Evolutionary conservation across 352 stramenopile species (phyloP), one percentile per base, ranked within the genome.

Genomic region (Pythium aphanidermatum): DNA sequence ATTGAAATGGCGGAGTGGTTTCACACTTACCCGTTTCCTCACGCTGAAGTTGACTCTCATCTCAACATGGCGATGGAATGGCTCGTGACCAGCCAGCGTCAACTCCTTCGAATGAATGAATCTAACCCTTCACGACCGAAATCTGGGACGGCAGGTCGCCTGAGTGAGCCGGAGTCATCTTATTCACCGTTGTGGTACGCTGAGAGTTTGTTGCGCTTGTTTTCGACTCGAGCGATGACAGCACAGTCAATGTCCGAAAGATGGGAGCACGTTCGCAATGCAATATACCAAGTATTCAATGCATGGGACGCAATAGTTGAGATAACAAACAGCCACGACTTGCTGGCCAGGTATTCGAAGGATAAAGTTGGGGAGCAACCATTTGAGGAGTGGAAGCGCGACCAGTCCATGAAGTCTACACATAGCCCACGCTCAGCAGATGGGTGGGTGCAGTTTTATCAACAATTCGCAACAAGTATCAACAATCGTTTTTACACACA

Each of bases 1-100:
- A 47, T 95, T 0, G 83, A 96, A 31, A 74, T 95, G 37, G 83
- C 74, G 4, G 85, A 96, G 51, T 96, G 83, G 83, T 46, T 95
- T 19, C 74, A 78, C 43, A 78, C 80, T 1, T 84, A 86, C 29
- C 68, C 76, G 3, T 69, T 90, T 25, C 62, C 78, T 0, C 35
- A 52, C 16, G 52, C 83, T 42, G 82, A 91, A 23, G 62, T 72
- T 1, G 44, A 76, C 1, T 34, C 60, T 9, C 72, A 91, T 51
- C 38, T 94, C 6, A 59, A 85, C n/a, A 66, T 50, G 5, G 79
- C 81, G 11, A 36, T 66, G 7, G 69, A 3, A 34, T 95, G 17
- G 67, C 24, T 42, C 52, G 16, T 64, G 64, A 37, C 51, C 83
- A 51, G 45, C 46, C 25, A 13, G 28, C 26, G 26, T 6, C 26